Conservation (phyloP, 345 rosid species). For the Salix exigua region DNA sequence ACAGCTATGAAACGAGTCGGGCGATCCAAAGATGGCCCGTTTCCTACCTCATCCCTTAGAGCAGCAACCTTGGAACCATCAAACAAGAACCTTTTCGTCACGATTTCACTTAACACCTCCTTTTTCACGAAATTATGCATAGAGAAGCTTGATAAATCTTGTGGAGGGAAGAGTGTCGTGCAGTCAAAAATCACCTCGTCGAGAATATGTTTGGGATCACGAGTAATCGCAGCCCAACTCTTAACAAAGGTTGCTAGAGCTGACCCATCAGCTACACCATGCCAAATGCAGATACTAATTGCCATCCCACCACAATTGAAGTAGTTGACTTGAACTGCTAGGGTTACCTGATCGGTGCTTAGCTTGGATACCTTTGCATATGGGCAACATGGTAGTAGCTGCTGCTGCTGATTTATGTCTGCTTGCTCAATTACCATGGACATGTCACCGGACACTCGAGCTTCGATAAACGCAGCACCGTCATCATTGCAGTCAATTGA, state of each 20-base stretch:
- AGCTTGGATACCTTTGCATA: background rate
- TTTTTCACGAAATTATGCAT: background rate
- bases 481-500: conserved; percentile 11
- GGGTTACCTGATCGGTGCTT: background rate
- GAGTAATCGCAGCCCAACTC: conserved; percentile 6
- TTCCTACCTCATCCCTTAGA: conserved; percentile 8
- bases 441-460: background rate
- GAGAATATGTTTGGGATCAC: background rate
- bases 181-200: conserved; percentile 15
- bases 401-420: background rate
- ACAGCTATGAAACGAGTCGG: conserved; percentile 24
- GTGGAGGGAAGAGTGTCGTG: conserved; percentile 23
- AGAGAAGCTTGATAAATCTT: conserved; percentile 3
- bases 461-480: background rate
- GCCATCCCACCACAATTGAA: conserved; percentile 23
- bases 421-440: background rate
- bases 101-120: background rate
- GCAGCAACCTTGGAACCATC: conserved; percentile 8
- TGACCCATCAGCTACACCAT: conserved; percentile 14
- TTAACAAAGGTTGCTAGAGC: conserved; percentile 2
- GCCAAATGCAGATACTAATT: conserved; percentile 13
- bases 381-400: background rate
- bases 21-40: background rate
- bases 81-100: conserved; percentile 23
- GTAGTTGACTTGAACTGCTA: conserved; percentile 9